Evolutionary conservation across 2,329 filamentous ascomycete species (phyloP).

Genomic region (Aschersonia sp.): DNA sequence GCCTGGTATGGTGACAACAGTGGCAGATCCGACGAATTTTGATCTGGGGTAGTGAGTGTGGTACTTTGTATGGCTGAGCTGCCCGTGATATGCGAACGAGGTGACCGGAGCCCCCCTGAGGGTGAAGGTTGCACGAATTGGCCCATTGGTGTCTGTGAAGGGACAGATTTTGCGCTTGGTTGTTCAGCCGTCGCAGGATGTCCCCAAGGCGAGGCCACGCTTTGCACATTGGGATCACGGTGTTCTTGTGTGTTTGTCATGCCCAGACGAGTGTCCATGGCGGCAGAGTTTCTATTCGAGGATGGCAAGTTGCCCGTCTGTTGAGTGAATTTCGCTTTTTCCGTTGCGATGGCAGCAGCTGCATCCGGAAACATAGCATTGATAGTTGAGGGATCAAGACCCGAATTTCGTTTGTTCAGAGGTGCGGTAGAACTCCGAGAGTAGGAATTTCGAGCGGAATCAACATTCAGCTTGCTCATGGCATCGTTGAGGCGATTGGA

Average conservation of each 20-base stretch:
- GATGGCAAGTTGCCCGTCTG: constrained; percentile 80
- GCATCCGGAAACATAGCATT: constrained; percentile 99
- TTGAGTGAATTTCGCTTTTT: constrained; percentile 95
- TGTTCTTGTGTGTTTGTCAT: constrained; percentile 41
- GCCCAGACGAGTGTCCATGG: constrained; percentile 62
- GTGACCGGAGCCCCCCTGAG: constrained; percentile 62
- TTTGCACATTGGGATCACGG: constrained; percentile 12
- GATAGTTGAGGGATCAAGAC: constrained; percentile 84
- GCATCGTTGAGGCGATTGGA: constrained; percentile 89
- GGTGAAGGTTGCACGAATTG: constrained; percentile 80
- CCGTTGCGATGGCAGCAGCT: constrained; percentile 92
- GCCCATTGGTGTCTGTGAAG: constrained; percentile 74
- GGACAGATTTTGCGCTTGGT: constrained; percentile 55
- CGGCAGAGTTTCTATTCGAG: constrained; percentile 83
- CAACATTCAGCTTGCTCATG: constrained; percentile 87
- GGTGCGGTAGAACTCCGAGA: constrained; percentile 60
- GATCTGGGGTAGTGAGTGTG: constrained; percentile 58
- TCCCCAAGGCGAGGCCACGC: constrained; percentile 61
- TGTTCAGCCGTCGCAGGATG: constrained; percentile 32
- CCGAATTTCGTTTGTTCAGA: constrained; percentile 78
- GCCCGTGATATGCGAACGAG: constrained; percentile 53
- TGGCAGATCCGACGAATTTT: constrained; percentile 55
- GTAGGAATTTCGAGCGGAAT: constrained; percentile 75
- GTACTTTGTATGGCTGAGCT: constrained; percentile 69
- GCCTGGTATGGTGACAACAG: constrained; percentile 72